Evolutionary conservation across 805 yeast genomes (phyloP).

Genomic region (Wickerhamiella galacta): DNA sequence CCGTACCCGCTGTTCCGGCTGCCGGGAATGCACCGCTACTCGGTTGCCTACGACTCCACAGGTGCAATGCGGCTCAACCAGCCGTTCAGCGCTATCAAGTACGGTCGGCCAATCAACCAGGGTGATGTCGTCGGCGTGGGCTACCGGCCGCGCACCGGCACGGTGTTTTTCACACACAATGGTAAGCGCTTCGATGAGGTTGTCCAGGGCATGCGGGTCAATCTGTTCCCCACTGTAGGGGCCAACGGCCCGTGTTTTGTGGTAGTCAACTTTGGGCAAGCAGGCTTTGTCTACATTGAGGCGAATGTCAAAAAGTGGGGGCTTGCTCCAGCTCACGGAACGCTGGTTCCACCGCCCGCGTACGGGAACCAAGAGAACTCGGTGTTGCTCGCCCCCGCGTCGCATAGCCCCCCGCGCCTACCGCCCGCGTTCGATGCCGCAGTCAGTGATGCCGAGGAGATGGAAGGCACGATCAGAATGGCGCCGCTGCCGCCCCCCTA

Average conservation of each 20-base stretch:
- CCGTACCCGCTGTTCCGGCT: conserved; percentile 90
- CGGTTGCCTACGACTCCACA: conserved; percentile 73
- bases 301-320: conserved; percentile 95
- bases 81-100: conserved; percentile 37
- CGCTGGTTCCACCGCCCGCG: conserved; percentile 84
- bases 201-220: conserved; percentile 51
- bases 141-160: conserved; percentile 62
- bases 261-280: conserved; percentile 80
- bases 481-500: conserved; percentile 7
- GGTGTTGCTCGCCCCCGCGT: conserved; percentile 40
- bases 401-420: conserved; percentile 1
- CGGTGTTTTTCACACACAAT: conserved; percentile 83
- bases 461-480: conserved; percentile 3
- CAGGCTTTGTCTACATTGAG: conserved; percentile 79
- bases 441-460: neutral
- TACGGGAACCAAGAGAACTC: conserved; percentile 69
- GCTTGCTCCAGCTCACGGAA: conserved; percentile 77
- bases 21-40: conserved; percentile 80
- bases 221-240: conserved; percentile 79
- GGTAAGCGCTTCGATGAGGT: conserved; percentile 81
- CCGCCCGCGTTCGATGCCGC: conserved; percentile 4
- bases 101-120: conserved; percentile 35
- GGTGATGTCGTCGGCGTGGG: conserved; percentile 95
- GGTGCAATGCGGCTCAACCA: conserved; percentile 70
- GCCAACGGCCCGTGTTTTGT: conserved; percentile 64